Evolutionary conservation across 1,139 yeast genomes (phyloP).

Genomic region (Taiozyma sp.): DNA sequence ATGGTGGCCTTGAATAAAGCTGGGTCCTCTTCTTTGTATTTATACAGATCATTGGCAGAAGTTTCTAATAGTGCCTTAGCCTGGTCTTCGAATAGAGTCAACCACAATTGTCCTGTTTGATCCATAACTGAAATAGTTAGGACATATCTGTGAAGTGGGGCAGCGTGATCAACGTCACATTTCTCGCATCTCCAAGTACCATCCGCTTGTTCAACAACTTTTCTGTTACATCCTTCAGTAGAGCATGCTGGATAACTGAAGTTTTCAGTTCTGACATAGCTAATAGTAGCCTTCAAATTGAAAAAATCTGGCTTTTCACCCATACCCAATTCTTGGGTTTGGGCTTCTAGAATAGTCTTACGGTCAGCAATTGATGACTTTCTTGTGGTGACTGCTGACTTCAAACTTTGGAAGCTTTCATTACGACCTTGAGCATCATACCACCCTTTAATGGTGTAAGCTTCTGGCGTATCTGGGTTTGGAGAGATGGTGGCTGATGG

Average conservation of each 20-base stretch:
- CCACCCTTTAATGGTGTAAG: conserved; percentile 92
- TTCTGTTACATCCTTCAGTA: conserved; percentile 72
- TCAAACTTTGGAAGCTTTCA: conserved; percentile 60
- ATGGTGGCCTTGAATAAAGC: conserved; percentile 45
- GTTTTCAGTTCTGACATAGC: conserved; percentile 66
- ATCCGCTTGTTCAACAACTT: conserved; percentile 69
- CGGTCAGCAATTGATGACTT: conserved; percentile 40
- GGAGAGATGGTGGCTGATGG: conserved; percentile 71
- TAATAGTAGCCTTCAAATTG: conserved; percentile 66
- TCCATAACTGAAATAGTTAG: conserved; percentile 72
- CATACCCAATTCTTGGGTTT: conserved; percentile 65
- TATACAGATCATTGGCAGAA: conserved; percentile 63
- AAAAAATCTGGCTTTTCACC: conserved; percentile 79
- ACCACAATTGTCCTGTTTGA: conserved; percentile 80
- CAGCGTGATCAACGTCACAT: conserved; percentile 65
- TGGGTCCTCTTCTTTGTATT: conserved; percentile 45
- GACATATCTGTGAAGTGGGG: conserved; percentile 78
- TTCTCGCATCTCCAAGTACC: conserved; percentile 92
- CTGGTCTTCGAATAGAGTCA: conserved; percentile 82
- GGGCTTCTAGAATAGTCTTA: conserved; percentile 63
- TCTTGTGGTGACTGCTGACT: conserved; percentile 33
- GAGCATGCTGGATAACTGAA: conserved; percentile 92
- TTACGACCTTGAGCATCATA: conserved; percentile 73
- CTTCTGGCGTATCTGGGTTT: conserved; percentile 88
- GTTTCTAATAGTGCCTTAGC: conserved; percentile 66